Evolutionary conservation across 176 grass and related monocot species (phyloP).

Genomic region (Thalia dealbata): DNA sequence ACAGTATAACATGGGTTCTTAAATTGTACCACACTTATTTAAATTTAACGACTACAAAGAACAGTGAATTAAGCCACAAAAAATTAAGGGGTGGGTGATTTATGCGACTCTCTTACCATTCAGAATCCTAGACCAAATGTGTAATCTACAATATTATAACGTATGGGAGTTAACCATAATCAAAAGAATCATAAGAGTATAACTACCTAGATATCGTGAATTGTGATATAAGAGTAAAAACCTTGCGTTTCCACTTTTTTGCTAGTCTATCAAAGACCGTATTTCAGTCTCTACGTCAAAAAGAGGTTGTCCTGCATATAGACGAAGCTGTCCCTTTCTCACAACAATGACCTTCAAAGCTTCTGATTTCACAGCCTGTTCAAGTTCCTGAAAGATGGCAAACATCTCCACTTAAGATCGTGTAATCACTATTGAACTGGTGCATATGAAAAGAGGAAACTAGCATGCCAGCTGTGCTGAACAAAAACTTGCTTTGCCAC

Average conservation of each 20-base stretch:
- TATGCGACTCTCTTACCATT: neutral
- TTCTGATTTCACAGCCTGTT: conserved; percentile 15
- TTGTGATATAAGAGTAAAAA: neutral
- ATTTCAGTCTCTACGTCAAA: conserved; percentile 23
- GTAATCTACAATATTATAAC: too few relatives aligned
- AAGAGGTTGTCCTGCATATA: conserved; percentile 36
- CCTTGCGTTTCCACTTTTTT: neutral
- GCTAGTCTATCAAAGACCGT: conserved; percentile 25
- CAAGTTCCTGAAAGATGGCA: conserved; percentile 30
- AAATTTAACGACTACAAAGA: too few relatives aligned
- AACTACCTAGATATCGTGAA: neutral
- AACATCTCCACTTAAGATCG: neutral
- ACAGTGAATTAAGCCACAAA: too few relatives aligned
- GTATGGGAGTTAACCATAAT: neutral
- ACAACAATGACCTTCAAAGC: conserved; percentile 29
- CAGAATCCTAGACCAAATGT: neutral
- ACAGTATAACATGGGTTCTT: too few relatives aligned
- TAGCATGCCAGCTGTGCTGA: neutral
- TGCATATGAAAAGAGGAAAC: neutral
- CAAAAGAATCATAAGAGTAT: neutral
- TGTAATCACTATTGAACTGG: neutral
- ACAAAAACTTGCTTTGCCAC: neutral
- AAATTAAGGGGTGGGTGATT: neutral
- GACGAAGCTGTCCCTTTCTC: conserved; percentile 29
- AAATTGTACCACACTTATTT: too few relatives aligned